Conservation (phyloP, 306 rosid genomes). For the Fragaria vesca region DNA sequence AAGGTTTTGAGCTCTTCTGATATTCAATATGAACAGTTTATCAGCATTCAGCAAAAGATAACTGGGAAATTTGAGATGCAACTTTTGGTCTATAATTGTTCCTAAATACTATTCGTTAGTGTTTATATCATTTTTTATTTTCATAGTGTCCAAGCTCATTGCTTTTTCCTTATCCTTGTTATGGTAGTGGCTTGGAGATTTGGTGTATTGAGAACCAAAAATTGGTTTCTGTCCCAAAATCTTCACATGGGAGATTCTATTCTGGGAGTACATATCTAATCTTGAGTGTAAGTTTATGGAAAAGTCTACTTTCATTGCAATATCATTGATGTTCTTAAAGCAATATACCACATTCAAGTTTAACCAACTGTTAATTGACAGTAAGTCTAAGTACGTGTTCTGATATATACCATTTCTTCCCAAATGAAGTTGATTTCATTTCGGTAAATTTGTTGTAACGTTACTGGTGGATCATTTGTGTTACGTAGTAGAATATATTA, state of each 20-base stretch:
- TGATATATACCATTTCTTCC: neutral
- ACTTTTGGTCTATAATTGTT: neutral
- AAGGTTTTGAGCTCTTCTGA: neutral
- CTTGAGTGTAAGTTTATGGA: constrained; percentile 63
- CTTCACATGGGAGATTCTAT: constrained; percentile 73
- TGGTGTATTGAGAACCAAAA: constrained; percentile 85
- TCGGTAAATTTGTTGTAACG: constrained; percentile 10
- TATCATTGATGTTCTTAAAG: neutral
- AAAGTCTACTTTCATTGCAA: constrained; percentile 22
- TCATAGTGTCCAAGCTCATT: constrained; percentile 26
- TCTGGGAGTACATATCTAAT: constrained; percentile 81
- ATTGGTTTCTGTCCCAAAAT: constrained; percentile 56
- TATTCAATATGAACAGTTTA: neutral
- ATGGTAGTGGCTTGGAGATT: constrained; percentile 74
- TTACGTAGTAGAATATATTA: constrained; percentile 10
- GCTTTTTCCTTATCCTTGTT: constrained; percentile 47
- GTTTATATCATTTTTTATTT: neutral
- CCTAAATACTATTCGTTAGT: neutral
- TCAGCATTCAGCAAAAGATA: neutral
- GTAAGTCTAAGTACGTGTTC: neutral
- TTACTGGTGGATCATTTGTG: constrained; percentile 18
- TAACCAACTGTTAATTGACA: neutral
- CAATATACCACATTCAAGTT: constrained; percentile 3
- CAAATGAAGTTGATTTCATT: constrained; percentile 11
- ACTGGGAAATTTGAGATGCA: neutral